Base-by-base conservation (phyloP, 148 eudicot species). In the Silene conica region DNA sequence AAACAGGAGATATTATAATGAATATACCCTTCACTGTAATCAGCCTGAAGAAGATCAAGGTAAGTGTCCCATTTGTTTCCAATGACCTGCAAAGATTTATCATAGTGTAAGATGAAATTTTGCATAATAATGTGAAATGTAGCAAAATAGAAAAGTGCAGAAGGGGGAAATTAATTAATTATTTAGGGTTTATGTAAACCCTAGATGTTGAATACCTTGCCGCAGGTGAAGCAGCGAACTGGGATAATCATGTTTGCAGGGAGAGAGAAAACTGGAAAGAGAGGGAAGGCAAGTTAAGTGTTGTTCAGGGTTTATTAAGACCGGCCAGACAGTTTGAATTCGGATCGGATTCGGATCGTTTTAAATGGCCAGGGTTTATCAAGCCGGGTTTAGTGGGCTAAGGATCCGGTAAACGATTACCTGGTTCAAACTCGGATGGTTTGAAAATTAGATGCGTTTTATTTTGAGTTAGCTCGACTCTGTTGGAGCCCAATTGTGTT, bases 21-120 rank as follows among this genome's bases (percentile, higher is more conserved):
- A n/a, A n/a, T n/a, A 31, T 12, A 94, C 98, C 98, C 98, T 87
- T 94, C 98, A 25, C 82, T 77, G 74, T 94, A 94, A 83, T 94
- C 97, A 55, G 96, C 87, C 72, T 94, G 98, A 48, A 94, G 97
- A 80, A 91, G 89, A 77, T 93, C 98, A 69, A 93, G 95, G 73
- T 94, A 94, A 5, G 83, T 74, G 64, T 94, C 98, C 98, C 97
- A 94, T 77, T 94, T 94, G 85, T 94, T 94, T 14, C 98, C 98
- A 80, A 94, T 94, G n/a, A 94, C 98, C 98, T 93, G 23, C 57
- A 68, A 22, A 46, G 0, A 20, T 46, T 2, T 21, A n/a, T 6
- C 0, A n/a, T 12, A 9, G 18, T 12, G 16, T 61, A 12, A 61
- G 34, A 22, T 22, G 38, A 61, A 22, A 22, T 0, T 14, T 50